Conservation (phyloP, 2,329 filamentous ascomycete genomes). For the Venturia aucupariae region DNA sequence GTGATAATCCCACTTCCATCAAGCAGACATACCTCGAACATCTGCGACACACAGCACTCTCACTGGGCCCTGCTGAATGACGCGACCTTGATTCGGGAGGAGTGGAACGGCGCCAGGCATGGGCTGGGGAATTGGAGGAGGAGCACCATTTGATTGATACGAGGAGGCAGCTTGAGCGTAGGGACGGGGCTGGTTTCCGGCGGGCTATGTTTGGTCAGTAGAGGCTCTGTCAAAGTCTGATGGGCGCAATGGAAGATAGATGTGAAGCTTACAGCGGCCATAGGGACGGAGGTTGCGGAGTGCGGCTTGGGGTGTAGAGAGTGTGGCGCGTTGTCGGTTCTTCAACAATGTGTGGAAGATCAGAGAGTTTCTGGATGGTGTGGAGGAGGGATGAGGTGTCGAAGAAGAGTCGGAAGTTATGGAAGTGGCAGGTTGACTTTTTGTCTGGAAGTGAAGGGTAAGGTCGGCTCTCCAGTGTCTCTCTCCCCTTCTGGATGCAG, state of each 20-base stretch:
- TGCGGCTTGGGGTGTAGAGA: background rate
- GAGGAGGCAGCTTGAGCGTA: slow-evolving; percentile 35
- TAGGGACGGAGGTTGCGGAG: slow-evolving; percentile 3
- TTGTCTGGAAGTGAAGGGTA: background rate
- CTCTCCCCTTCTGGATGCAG: background rate
- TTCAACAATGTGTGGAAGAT: background rate
- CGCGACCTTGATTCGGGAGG: slow-evolving; percentile 44
- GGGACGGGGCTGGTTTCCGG: slow-evolving; percentile 41
- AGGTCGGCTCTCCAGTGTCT: background rate
- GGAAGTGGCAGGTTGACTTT: background rate
- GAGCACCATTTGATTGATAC: slow-evolving; percentile 24
- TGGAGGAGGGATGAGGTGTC: background rate
- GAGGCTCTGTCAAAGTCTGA: background rate
- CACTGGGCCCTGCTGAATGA: slow-evolving; percentile 40
- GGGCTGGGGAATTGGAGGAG: slow-evolving; percentile 33
- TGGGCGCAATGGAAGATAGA: slow-evolving; percentile 1
- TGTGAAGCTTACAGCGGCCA: background rate
- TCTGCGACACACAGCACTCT: slow-evolving; percentile 44
- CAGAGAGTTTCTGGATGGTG: background rate
- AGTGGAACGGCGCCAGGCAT: slow-evolving; percentile 37
- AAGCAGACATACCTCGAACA: slow-evolving; percentile 36
- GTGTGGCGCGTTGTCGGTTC: background rate
- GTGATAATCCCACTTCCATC: background rate
- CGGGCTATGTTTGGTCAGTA: slow-evolving; percentile 31
- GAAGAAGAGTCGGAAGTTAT: background rate